Evolutionary conservation across 306 rosid species (phyloP), one percentile per base, ranked within the genome.

Genomic region (Dryas alaskensis): DNA sequence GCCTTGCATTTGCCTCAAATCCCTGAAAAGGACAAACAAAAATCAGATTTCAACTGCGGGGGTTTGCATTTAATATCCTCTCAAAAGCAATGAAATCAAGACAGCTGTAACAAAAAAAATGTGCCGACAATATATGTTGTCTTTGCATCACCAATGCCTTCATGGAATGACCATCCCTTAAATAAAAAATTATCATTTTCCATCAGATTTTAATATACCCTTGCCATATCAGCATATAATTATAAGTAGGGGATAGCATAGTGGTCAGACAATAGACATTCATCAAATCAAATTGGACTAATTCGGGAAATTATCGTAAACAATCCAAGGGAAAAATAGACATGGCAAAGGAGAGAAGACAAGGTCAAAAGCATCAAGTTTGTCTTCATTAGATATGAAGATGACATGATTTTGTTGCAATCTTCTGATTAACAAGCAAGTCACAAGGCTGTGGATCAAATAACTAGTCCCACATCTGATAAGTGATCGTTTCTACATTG

Each of bases 1-100:
- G 96, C 75, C 97, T 84, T 78, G 96, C 86, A 82, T 92, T 92
- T 53, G 7, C 61, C 81, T 83, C 79, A 54, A 31, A 89, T 45
- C 83, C 90, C 96, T 89, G 78, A 17, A n/a, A 10, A 44, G 10
- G 13, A 5, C 4, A 45, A 71, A 65, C 17, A 61, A 31, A 55
- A 49, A 6, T 16, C 11, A 45, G 66, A 75, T 10, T 17, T 57
- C 55, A 65, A 60, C 65, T 25, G 42, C 1, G 37, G 37, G 2
- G 37, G 37, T 31, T 31, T 31, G 37, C 37, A 31, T 31, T 2
- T 31, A 31, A 31, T 31, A 31, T 31, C 2, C 37, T 31, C 3
- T 31, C 37, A 5, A 37, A 37, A 8, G 19, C 9, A 60, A 37
- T 60, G 10, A 60, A 10, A 12, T 60, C 48, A 8, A 13, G 31